These are phyloP conservation scores for Boletales sp. DNA, from an alignment of 768 basidiomycete genomes.

Conservation along the genomic window DNA sequence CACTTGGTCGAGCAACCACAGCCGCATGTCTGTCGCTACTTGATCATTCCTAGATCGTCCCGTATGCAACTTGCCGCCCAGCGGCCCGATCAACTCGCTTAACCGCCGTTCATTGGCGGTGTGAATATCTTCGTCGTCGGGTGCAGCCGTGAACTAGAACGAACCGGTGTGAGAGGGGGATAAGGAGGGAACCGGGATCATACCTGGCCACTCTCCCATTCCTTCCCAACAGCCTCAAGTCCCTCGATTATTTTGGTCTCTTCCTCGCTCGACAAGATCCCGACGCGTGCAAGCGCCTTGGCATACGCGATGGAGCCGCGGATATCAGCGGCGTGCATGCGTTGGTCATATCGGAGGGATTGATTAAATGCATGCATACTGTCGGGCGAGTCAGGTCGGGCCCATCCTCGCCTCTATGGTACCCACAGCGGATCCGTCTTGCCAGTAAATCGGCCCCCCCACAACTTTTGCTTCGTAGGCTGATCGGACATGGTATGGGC, in stretches of 20 bases:
- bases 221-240: conserved; percentile 67
- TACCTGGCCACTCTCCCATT: conserved; percentile 82
- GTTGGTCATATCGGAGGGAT: conserved; percentile 89
- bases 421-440: conserved; percentile 62
- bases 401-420: background rate
- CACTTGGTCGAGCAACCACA: conserved; percentile 89
- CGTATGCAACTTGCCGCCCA: conserved; percentile 95
- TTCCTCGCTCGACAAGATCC: conserved; percentile 80
- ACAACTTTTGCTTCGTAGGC: conserved; percentile 69
- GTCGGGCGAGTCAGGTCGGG: conserved; percentile 1
- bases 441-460: conserved; percentile 88
- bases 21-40: conserved; percentile 95
- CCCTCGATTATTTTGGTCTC: conserved; percentile 70
- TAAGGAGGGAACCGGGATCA: background rate
- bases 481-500: conserved; percentile 33
- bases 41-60: conserved; percentile 98
- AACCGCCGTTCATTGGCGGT: conserved; percentile 96
- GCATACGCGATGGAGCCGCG: conserved; percentile 95
- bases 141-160: conserved; percentile 64
- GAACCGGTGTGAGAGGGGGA: no score
- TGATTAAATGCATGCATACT: conserved; percentile 99
- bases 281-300: conserved; percentile 75
- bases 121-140: conserved; percentile 98
- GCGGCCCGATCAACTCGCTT: conserved; percentile 87
- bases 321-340: conserved; percentile 92